Conservation (phyloP, 768 basidiomycete species). For the Rhizopogon vesiculosus region DNA sequence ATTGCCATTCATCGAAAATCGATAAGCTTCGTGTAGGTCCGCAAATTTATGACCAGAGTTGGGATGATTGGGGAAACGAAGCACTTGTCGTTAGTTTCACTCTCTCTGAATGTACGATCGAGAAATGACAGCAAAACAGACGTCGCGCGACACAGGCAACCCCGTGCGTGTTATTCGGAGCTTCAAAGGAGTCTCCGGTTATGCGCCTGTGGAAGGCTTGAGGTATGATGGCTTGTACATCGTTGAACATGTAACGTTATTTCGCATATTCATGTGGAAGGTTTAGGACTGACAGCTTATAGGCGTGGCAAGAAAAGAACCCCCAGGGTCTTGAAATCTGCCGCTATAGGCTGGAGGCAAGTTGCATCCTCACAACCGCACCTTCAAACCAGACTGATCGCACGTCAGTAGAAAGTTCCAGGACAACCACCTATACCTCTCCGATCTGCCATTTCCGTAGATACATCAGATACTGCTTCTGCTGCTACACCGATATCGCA, state of each 20-base stretch:
- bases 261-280: not conserved
- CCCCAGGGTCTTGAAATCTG: slow-evolving; percentile 11
- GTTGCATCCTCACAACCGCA: not conserved
- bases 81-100: slow-evolving; percentile 14
- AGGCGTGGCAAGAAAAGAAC: slow-evolving; percentile 21
- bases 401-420: slow-evolving; percentile 15
- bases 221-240: slow-evolving; percentile 29
- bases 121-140: slow-evolving; percentile 7
- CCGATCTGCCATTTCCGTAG: not conserved
- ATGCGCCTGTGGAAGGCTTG: slow-evolving; percentile 19
- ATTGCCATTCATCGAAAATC: not conserved
- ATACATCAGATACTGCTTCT: too few species aligned
- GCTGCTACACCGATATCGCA: too few species aligned
- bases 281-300: not conserved
- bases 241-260: slow-evolving; percentile 14
- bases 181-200: slow-evolving; percentile 12
- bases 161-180: slow-evolving; percentile 26
- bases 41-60: slow-evolving; percentile 18
- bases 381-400: not conserved
- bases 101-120: not conserved
- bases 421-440: slow-evolving; percentile 18
- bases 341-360: slow-evolving; percentile 23
- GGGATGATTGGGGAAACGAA: slow-evolving; percentile 8
- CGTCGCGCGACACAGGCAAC: slow-evolving; percentile 12
- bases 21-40: slow-evolving; percentile 16